A percentile compares a stretch with the other conserved stretches of the same genome.
Conservation (phyloP, 2,329 filamentous ascomycete genomes). For the Sporothrix variecibatus region DNA sequence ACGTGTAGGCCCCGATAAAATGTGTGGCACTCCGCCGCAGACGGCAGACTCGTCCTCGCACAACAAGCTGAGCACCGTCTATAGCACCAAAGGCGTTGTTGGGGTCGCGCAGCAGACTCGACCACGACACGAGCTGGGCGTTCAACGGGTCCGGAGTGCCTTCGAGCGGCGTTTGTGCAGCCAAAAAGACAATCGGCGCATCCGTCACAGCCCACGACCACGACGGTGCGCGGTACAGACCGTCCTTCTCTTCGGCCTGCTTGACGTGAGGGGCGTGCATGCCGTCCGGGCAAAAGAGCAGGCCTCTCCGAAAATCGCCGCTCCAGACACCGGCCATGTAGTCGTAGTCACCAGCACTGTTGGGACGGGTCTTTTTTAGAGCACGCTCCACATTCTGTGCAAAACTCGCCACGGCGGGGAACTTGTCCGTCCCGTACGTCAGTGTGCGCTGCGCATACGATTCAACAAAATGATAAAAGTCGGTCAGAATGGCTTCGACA, state of each 20-base stretch:
- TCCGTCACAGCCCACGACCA: conserved; percentile 27
- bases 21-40: neutral
- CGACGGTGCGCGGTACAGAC: conserved; percentile 21
- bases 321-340: conserved; percentile 25
- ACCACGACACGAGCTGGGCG: neutral
- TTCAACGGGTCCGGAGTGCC: neutral
- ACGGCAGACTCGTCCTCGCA: neutral
- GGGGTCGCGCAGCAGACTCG: neutral
- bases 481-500: neutral
- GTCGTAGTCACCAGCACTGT: neutral
- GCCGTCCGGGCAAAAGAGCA: conserved; percentile 12
- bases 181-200: neutral
- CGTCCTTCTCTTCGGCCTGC: neutral
- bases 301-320: conserved; percentile 7
- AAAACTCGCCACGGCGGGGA: conserved; percentile 15
- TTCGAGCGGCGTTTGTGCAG: neutral
- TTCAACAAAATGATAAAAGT: conserved; percentile 13
- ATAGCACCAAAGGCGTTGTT: conserved; percentile 16
- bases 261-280: conserved; percentile 16
- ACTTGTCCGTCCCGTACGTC: conserved; percentile 19
- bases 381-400: conserved; percentile 13
- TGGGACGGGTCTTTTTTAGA: neutral
- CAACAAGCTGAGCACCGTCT: neutral
- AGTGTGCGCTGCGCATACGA: conserved; percentile 12
- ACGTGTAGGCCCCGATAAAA: conserved; percentile 5